Evolutionary conservation across 805 yeast genomes (phyloP).

Genomic region (Ogataea chonburiensis): DNA sequence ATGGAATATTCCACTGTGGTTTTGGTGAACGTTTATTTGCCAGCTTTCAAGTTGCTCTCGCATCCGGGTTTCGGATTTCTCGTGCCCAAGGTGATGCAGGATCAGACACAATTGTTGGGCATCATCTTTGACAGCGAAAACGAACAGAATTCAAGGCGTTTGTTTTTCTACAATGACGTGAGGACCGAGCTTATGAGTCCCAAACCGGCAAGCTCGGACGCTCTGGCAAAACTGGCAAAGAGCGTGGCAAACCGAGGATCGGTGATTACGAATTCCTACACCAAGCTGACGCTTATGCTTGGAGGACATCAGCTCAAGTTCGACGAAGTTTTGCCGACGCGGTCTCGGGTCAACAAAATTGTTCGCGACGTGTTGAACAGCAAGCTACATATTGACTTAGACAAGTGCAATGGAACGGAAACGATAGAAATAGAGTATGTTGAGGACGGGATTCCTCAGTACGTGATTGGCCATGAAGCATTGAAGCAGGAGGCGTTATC

Average conservation of each 20-base stretch:
- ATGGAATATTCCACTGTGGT: slow-evolving; percentile 50
- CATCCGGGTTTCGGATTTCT: slow-evolving; percentile 80
- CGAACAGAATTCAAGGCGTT: slow-evolving; percentile 48
- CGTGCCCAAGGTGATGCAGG: slow-evolving; percentile 56
- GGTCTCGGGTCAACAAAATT: slow-evolving; percentile 23
- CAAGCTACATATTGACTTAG: slow-evolving; percentile 23
- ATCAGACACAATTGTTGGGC: slow-evolving; percentile 64
- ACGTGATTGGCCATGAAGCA: slow-evolving; percentile 63
- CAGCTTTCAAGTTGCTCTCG: slow-evolving; percentile 41
- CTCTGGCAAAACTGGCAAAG: slow-evolving; percentile 17
- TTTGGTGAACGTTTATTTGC: slow-evolving; percentile 67
- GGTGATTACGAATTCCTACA: slow-evolving; percentile 39
- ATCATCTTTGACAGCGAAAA: slow-evolving; percentile 89
- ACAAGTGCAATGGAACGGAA: slow-evolving; percentile 14
- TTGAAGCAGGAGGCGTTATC: slow-evolving; percentile 37
- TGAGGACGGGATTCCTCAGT: slow-evolving; percentile 74
- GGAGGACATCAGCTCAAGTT: slow-evolving; percentile 56
- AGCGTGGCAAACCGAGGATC: slow-evolving; percentile 21
- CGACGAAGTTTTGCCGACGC: slow-evolving; percentile 22
- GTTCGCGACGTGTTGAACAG: slow-evolving; percentile 24
- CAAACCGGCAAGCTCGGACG: slow-evolving; percentile 1
- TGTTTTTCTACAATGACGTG: slow-evolving; percentile 25
- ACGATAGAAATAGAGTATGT: slow-evolving; percentile 42
- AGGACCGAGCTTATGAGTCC: slow-evolving; percentile 11
- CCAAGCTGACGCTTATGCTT: slow-evolving; percentile 84